phyloP scores from a whole-genome alignment of 2,329 filamentous ascomycete genomes.

The Epichloe sylvatica region DNA sequence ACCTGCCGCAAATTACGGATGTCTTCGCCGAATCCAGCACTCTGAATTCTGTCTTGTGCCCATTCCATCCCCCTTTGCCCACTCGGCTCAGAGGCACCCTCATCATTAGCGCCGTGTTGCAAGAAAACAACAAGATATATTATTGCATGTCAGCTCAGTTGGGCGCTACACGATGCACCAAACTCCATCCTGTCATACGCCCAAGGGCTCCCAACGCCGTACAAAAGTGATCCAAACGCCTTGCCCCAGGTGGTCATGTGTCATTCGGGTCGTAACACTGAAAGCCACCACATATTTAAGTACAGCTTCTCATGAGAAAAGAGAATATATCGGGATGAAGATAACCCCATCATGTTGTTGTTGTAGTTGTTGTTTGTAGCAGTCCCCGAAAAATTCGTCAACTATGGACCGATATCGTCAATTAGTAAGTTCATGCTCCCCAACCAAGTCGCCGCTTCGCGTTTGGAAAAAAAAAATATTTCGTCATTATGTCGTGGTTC shows the following conservation, averaged over 20 bases:
- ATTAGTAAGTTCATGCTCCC: neutral
- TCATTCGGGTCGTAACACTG: neutral
- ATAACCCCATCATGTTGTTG: neutral
- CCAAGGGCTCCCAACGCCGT: neutral
- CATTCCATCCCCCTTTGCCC: neutral
- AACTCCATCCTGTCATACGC: neutral
- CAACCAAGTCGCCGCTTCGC: neutral
- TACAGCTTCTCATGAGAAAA: neutral
- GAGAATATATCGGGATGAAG: neutral
- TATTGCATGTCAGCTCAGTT: neutral
- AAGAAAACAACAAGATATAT: neutral
- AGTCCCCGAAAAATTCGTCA: neutral
- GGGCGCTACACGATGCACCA: neutral
- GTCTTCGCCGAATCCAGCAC: neutral
- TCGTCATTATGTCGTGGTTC: neutral
- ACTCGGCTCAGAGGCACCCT: neutral
- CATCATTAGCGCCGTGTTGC: neutral
- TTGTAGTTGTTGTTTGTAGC: neutral
- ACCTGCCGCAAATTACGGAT: neutral
- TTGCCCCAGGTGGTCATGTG: conserved; percentile 1
- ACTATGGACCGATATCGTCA: neutral
- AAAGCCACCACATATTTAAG: neutral
- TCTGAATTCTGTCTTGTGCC: neutral
- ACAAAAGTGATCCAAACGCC: conserved; percentile 7
- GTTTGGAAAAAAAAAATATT: neutral